phyloP scores from a whole-genome alignment of 305 asterid species.

The Vinca major region DNA sequence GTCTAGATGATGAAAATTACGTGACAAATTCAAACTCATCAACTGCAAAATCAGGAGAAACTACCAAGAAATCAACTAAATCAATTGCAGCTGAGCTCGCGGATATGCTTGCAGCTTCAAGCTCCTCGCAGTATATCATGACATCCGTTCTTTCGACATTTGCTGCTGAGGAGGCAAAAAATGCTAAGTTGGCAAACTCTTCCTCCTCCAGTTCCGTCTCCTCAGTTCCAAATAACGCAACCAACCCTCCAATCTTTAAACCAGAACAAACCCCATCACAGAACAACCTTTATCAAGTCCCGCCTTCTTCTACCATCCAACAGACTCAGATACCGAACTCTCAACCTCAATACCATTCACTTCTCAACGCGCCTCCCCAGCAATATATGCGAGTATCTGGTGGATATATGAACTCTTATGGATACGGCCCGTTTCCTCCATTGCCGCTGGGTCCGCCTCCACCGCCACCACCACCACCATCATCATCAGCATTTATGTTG shows the following conservation, averaged over 20 bases:
- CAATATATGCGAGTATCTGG: conserved; percentile 61
- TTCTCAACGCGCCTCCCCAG: conserved; percentile 36
- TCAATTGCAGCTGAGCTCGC: conserved; percentile 88
- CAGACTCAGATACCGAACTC: conserved; percentile 42
- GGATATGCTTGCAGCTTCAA: conserved; percentile 77
- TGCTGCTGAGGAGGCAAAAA: conserved; percentile 84
- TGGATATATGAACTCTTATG: conserved; percentile 39
- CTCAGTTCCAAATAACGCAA: conserved; percentile 13
- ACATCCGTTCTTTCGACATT: conserved; percentile 76
- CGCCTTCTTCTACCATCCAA: conserved; percentile 28
- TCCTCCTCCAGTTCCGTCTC: conserved; percentile 35
- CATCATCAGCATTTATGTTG: conserved; percentile 49
- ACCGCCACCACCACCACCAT: conserved; percentile 37
- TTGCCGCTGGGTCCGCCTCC: conserved; percentile 45
- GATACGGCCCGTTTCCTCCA: conserved; percentile 39
- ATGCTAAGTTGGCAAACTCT: conserved; percentile 48
- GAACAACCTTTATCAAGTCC: conserved; percentile 39
- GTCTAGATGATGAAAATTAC: conserved; percentile 41
- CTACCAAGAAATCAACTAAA: conserved; percentile 63
- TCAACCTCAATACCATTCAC: conserved; percentile 44
- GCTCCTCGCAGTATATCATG: conserved; percentile 83
- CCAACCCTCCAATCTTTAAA: conserved; percentile 22
- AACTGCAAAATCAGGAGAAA: conserved; percentile 22
- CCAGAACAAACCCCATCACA: conserved; percentile 36
- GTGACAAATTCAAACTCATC: conserved; percentile 33